phyloP scores from a whole-genome alignment of 2,329 filamentous ascomycete species.

The Nigrograna mackinnonii region DNA sequence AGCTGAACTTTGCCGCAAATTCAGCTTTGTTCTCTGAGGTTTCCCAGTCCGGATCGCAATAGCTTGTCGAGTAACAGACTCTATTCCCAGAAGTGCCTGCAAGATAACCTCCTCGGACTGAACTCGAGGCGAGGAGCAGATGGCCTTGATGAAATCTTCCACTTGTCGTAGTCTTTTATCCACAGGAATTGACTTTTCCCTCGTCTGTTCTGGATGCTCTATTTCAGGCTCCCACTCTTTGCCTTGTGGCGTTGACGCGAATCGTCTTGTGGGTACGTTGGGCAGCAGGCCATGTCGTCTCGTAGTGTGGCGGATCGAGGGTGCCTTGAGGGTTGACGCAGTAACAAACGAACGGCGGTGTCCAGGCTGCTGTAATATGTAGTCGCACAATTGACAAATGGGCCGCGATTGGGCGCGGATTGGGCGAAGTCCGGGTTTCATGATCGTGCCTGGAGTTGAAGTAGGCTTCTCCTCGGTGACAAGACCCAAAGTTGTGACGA shows the following conservation, averaged over 20 bases:
- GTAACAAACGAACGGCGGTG: constrained; percentile 30
- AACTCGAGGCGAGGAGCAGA: constrained; percentile 30
- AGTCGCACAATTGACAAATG: constrained; percentile 38
- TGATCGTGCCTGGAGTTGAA: constrained; percentile 12
- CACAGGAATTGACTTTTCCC: constrained; percentile 22
- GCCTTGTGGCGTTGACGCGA: constrained; percentile 18
- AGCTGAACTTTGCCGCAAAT: constrained; percentile 34
- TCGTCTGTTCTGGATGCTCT: constrained; percentile 8
- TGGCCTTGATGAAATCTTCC: constrained; percentile 26
- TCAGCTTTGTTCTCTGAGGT: constrained; percentile 21
- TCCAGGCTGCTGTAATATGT: constrained; percentile 30
- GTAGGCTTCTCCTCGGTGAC: constrained; percentile 4
- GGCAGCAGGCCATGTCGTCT: constrained; percentile 18
- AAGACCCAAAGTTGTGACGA: constrained; percentile 6
- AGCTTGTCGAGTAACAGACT: constrained; percentile 24
- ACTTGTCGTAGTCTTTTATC: constrained; percentile 25
- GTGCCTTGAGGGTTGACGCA: constrained; percentile 24
- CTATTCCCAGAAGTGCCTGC: constrained; percentile 22
- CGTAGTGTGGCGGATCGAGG: constrained; percentile 27
- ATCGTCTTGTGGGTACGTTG: constrained; percentile 18
- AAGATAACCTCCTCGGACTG: constrained; percentile 25
- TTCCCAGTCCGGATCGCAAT: constrained; percentile 32
- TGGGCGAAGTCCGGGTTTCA: constrained; percentile 31
- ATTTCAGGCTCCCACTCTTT: constrained; percentile 16
- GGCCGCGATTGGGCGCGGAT: constrained; percentile 31